Evolutionary conservation across 2,329 filamentous ascomycete species (phyloP).

Genomic region (Tolypocladium ovalisporum): DNA sequence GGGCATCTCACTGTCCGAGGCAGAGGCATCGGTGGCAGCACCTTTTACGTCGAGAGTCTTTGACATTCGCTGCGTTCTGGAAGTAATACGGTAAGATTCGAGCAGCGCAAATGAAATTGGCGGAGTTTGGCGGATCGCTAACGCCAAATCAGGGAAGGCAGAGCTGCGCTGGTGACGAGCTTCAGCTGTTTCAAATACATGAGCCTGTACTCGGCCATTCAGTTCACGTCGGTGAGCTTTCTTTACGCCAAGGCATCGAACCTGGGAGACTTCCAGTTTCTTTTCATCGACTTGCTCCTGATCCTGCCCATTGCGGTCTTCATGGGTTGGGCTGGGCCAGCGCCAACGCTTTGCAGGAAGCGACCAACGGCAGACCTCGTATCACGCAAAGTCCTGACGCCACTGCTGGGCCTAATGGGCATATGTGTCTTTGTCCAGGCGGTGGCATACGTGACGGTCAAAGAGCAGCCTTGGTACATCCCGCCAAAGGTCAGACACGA

Average conservation of each 20-base stretch:
- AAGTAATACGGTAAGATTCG: constrained; percentile 62
- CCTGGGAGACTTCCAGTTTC: constrained; percentile 92
- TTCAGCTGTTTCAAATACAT: constrained; percentile 99
- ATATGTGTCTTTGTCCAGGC: constrained; percentile 72
- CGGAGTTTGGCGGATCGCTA: constrained; percentile 5
- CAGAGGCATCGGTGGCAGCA: constrained; percentile 94
- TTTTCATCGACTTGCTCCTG: constrained; percentile 86
- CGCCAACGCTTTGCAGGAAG: constrained; percentile 66
- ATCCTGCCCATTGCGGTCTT: constrained; percentile 96
- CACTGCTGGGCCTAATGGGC: constrained; percentile 77
- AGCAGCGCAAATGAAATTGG: too few species aligned
- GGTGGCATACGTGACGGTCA: constrained; percentile 62
- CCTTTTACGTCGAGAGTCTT: constrained; percentile 94
- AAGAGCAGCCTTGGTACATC: constrained; percentile 73
- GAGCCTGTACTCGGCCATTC: constrained; percentile 97
- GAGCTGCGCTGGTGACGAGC: constrained; percentile 91
- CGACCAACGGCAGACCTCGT: constrained; percentile 87
- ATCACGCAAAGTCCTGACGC: constrained; percentile 81
- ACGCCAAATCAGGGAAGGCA: constrained; percentile 56
- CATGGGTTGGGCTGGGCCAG: constrained; percentile 95
- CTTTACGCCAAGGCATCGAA: constrained; percentile 91
- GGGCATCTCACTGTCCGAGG: constrained; percentile 91
- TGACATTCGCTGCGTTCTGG: constrained; percentile 89
- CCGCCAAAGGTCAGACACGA: constrained; percentile 68
- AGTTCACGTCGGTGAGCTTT: constrained; percentile 95